Evolutionary conservation across 179 eudicot species (phyloP).

Genomic region (Nepenthes alata): DNA sequence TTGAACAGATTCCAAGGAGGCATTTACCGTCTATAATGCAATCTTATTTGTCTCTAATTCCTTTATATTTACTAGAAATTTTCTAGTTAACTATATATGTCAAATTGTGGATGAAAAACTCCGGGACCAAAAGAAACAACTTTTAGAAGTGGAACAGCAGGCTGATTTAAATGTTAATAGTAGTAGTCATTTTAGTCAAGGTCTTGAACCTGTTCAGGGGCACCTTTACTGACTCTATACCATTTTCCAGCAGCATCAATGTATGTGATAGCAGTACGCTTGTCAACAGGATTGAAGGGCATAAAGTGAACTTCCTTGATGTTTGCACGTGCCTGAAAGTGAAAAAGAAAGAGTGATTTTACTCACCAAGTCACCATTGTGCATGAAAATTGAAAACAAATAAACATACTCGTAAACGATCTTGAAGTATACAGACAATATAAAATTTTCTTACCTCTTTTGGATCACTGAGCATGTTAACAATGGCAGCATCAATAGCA

Average conservation of each 20-base stretch:
- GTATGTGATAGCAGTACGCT: slow-evolving; percentile 79
- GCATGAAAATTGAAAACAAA: background rate
- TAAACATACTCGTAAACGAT: background rate
- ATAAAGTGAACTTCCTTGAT: slow-evolving; percentile 64
- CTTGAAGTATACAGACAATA: background rate
- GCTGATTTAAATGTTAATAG: background rate
- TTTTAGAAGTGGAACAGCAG: too few relatives aligned
- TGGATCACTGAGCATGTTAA: slow-evolving; percentile 74
- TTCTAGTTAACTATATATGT: too few relatives aligned
- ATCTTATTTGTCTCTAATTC: too few relatives aligned
- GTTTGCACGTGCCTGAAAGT: slow-evolving; percentile 55
- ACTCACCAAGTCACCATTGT: background rate
- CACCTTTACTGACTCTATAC: slow-evolving; percentile 78
- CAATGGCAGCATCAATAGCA: slow-evolving; percentile 69
- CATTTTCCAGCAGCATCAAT: slow-evolving; percentile 59
- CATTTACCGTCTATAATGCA: too few relatives aligned
- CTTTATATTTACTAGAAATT: too few relatives aligned
- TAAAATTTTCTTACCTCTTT: slow-evolving; percentile 37
- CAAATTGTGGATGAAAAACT: too few relatives aligned
- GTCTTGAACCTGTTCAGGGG: slow-evolving; percentile 59
- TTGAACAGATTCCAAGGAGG: too few relatives aligned
- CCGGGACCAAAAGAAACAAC: too few relatives aligned
- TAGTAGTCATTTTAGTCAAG: background rate
- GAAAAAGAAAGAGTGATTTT: background rate
- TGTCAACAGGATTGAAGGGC: slow-evolving; percentile 78